Percentiles rank a stretch among this genome's conserved stretches.
phyloP scores from a whole-genome alignment of 2,329 filamentous ascomycete species.

The Phaeoacremonium minimum region DNA sequence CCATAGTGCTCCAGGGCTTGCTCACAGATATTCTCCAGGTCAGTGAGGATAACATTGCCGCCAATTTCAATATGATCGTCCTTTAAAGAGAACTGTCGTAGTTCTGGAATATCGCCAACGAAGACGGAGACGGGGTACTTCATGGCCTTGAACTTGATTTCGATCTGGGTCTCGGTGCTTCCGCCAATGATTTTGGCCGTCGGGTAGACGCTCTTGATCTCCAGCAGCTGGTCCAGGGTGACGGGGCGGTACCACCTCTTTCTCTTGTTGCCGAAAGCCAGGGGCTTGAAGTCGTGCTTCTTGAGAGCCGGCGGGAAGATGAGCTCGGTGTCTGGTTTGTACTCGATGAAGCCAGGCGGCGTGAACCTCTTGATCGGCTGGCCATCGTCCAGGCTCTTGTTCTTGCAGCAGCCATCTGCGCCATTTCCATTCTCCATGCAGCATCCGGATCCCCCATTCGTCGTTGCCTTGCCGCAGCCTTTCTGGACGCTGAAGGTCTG shows the following conservation, averaged over 20 bases:
- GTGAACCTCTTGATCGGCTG: slow-evolving; percentile 67
- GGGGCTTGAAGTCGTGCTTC: slow-evolving; percentile 74
- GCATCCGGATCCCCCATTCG: slow-evolving; percentile 54
- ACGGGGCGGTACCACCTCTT: slow-evolving; percentile 93
- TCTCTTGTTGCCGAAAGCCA: slow-evolving; percentile 89
- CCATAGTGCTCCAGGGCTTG: slow-evolving; percentile 80
- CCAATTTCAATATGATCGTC: slow-evolving; percentile 86
- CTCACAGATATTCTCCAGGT: slow-evolving; percentile 80
- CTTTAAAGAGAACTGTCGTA: slow-evolving; percentile 75
- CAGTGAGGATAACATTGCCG: slow-evolving; percentile 87
- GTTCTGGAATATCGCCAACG: slow-evolving; percentile 86
- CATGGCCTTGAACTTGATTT: slow-evolving; percentile 96
- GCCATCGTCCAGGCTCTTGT: slow-evolving; percentile 41
- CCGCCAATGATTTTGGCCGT: slow-evolving; percentile 92
- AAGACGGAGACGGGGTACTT: slow-evolving; percentile 87
- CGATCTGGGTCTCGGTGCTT: slow-evolving; percentile 95
- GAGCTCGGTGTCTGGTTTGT: slow-evolving; percentile 87
- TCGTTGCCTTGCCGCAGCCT: slow-evolving; percentile 43
- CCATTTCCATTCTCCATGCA: slow-evolving; percentile 64
- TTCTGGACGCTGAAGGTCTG: slow-evolving; percentile 67
- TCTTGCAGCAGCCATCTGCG: slow-evolving; percentile 57
- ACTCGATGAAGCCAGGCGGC: slow-evolving; percentile 87
- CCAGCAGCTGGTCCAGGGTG: slow-evolving; percentile 78
- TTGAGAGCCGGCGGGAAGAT: slow-evolving; percentile 87
- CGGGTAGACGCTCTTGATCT: slow-evolving; percentile 84